Evolutionary conservation across 768 basidiomycete species (phyloP), one percentile per base, ranked within the genome.

Genomic region (Kwoniella bestiolae): DNA sequence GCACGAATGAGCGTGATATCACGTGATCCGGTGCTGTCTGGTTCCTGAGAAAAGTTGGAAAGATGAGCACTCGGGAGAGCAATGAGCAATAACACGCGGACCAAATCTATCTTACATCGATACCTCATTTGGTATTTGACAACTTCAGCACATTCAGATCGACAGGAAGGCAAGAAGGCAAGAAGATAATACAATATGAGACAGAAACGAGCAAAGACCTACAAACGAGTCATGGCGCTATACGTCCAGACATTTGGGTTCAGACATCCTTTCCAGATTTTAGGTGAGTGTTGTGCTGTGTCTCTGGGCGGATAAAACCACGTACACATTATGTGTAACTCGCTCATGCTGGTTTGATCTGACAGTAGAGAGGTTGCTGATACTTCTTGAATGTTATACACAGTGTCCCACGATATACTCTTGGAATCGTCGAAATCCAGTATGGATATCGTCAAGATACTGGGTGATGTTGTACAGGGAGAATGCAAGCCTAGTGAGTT

Each of bases 171-270:
- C n/a, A 41, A 41, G 12, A 41, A 18, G 12, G 38, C 12, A 41
- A 41, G 14, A 41, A 41, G 18, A 18, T 41, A 41, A 3, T 14
- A 3, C 38, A 14, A 56, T 28, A 99, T 99, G 96, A 85, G 94
- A 60, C 92, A 96, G 83, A 96, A 92, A 83, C 86, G 96, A 79
- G 92, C 94, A 28, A 99, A 99, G 82, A 87, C 89, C 0, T 97
- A 97, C 82, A 87, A 90, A 70, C 93, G 93, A 79, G 90, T 95
- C 58, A 98, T 99, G 94, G 85, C 88, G 16, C 83, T 94, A 53
- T 97, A 97, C 79, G 86, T 85, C 66, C 86, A 90, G 80, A 85
- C 89, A 2, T 97, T 97, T 80, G 90, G 90, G 5, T 98, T 97
- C 81, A 84, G 93, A 49, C 88, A 93, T 74, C 95, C 96, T 0